Evolutionary conservation across 441 rosid genomes (phyloP), one percentile per base, ranked within the genome.

Genomic region (Pelargonium fulgidum): DNA sequence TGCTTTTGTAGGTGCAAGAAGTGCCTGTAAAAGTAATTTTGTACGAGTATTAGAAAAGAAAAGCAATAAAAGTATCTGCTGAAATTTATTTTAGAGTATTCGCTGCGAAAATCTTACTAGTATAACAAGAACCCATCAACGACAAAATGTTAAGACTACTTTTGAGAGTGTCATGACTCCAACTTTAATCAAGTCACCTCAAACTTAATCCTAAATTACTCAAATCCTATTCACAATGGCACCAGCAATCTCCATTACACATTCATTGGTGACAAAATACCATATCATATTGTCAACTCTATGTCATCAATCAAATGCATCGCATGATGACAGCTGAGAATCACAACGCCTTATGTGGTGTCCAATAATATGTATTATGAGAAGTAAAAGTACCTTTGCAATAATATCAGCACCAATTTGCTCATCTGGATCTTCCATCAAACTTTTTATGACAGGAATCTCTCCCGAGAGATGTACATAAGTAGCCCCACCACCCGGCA

Each of bases 401-500:
- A 90, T 72, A 58, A 93, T 74, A 73, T 86, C 93, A 78, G 89
- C 88, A 77, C 96, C 93, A 70, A 90, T 83, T 76, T 77, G 81
- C 78, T 90, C 93, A 72, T 83, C 80, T 72, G 47, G 78, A 79
- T 90, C 96, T 61, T 77, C 76, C 87, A 92, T 75, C 39, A 75
- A 72, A 68, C 75, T 70, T 70, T 73, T 83, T 70, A 87, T 84
- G 62, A 68, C 16, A 7, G 86, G 79, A 39, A 90, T 82, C 70
- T 81, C 80, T 70, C 83, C 80, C 16, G 82, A 79, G 44, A 93
- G 87, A 83, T 85, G 97, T 44, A 82, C 75, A 71, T 85, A 91
- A 13, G 89, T 67, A 19, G 96, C 87, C 76, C 97, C 97, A 68
- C 93, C 87, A 47, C 94, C 97, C 33, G 97, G 94, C 41, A 88